Percentiles rank a stretch among this genome's conserved stretches.
These are phyloP conservation scores for Paramecium caudatum DNA, from an alignment of 73 alveolate species.

Conservation along the genomic window DNA sequence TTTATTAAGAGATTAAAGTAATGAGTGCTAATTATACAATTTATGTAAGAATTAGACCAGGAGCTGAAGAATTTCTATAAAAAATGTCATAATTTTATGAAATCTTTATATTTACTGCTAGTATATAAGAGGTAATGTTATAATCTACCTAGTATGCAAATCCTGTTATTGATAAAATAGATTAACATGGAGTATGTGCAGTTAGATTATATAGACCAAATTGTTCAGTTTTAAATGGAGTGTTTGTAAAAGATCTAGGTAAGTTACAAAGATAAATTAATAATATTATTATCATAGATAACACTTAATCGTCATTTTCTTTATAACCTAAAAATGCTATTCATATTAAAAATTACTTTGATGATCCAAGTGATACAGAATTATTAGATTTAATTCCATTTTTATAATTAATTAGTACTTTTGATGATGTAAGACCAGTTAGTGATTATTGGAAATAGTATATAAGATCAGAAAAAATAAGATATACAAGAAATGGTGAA, in stretches of 20 bases:
- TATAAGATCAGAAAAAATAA: not conserved
- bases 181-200: constrained; percentile 77
- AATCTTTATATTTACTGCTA: constrained; percentile 77
- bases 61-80: constrained; percentile 75
- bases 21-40: constrained; percentile 52
- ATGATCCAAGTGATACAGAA: constrained; percentile 74
- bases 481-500: constrained; percentile 52
- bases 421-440: constrained; percentile 66
- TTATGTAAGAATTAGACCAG: constrained; percentile 77
- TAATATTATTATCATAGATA: constrained; percentile 87
- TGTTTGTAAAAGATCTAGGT: constrained; percentile 89
- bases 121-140: constrained; percentile 28
- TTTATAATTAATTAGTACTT: constrained; percentile 41
- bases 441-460: constrained; percentile 9
- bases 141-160: constrained; percentile 85
- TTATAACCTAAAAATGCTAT: constrained; percentile 75
- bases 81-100: constrained; percentile 77
- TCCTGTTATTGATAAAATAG: constrained; percentile 89
- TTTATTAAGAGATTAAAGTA: constrained; percentile 69
- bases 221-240: constrained; percentile 87
- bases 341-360: constrained; percentile 71
- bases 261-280: constrained; percentile 83
- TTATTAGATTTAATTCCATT: constrained; percentile 71
- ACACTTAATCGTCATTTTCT: constrained; percentile 51
- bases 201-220: constrained; percentile 91